Evolutionary conservation across 2,329 filamentous ascomycete species (phyloP), one percentile per base, ranked within the genome.

Genomic region (Diplodia mutila): DNA sequence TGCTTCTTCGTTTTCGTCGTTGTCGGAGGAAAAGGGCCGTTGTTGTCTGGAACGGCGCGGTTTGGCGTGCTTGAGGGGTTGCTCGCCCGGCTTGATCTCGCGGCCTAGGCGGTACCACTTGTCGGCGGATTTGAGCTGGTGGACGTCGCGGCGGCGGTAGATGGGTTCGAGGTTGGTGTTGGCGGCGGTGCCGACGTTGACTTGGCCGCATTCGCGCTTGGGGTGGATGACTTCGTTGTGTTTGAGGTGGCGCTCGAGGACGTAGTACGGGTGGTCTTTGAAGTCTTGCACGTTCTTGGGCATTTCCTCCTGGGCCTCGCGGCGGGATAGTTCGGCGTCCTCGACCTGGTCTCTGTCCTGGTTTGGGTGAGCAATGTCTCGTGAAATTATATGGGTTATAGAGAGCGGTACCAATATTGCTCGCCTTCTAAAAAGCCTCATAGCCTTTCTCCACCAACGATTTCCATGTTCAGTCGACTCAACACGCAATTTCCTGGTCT

Each of bases 91-190:
- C 67, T 88, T 92, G 8, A 99, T 87, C 70, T 93, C 90, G 29
- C 93, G 86, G 0, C 95, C 95, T 69, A 94, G 80, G 2, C 94
- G 89, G 77, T 95, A 97, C 96, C 95, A 99, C 70, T 91, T 93
- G 71, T 97, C 93, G 3, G 88, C 89, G 69, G 89, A 96, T 69
- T 89, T 87, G 1, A 93, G 93, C 5, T 88, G 74, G 64, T 92
- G 89, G 0, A 99, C 92, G 75, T 98, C 92, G 57, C 85, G 85
- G 3, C 95, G 87, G 27, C 94, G 88, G 76, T 92, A 99, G 0
- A 99, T 90, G 63, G 87, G 87, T 76, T 97, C 94, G 69, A 94
- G 80, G 52, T 83, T 81, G 74, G 70, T 86, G 79, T 75, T 86
- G 83, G 77, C 85, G 81, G 80, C 78, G 3, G 79, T 77, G 1